Evolutionary conservation across 2,329 filamentous ascomycete genomes (phyloP), one percentile per base, ranked within the genome.

Genomic region (Metarhizium robertsii): DNA sequence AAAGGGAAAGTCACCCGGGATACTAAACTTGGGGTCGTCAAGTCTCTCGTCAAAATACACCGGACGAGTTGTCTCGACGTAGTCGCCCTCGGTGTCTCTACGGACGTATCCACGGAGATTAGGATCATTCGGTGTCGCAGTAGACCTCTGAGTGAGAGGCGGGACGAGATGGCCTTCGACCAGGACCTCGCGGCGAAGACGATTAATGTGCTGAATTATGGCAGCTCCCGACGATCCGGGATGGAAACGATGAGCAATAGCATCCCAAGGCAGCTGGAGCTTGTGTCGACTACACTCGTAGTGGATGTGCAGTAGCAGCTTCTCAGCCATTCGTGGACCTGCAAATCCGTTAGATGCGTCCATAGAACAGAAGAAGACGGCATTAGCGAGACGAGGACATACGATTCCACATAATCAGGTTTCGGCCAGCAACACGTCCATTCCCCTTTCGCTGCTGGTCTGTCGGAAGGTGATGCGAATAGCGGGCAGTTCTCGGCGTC

Each of bases 251-350:
- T 75, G 71, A 29, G 73, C 73, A 46, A 75, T 66, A 0, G 61
- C 53, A 14, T 73, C 68, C 72, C 72, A 76, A 0, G 73, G 72
- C 0, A 76, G 11, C 1, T 66, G 61, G 29, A 71, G 61, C 32
- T 64, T 65, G 50, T 66, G 60, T 5, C 67, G 59, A 13, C 57
- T 55, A 40, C 65, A 69, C 59, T 77, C 75, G 38, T 74, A 77
- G 11, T 71, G 63, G 0, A 76, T 58, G 54, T 70, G 62, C 0
- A 77, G 63, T 0, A 77, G 55, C 0, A 76, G 59, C 60, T 77
- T 78, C 42, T 78, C 75, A 0, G 67, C 64, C 73, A 78, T 78
- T 10, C 74, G 70, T 10, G 73, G 69, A 1, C 73, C 75, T 79
- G 50, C 2, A 18, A 48, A n/a, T 40, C 18, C 11, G 14, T 29